Base-by-base conservation (phyloP, 1,284 basidiomycete species). In the Ustilago tritici region DNA sequence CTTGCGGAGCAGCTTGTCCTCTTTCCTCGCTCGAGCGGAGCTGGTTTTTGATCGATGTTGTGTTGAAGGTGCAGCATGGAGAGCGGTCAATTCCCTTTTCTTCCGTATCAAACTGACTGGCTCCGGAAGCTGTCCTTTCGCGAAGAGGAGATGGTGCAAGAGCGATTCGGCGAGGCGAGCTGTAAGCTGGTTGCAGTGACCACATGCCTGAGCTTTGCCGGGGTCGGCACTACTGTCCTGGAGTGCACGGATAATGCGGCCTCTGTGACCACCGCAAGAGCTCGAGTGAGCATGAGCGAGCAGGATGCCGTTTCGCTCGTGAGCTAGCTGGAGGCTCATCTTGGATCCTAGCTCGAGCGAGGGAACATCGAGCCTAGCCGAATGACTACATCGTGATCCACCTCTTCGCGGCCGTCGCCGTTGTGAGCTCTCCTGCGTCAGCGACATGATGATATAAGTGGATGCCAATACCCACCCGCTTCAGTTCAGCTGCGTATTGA, bases 61-160 rank as follows among this genome's bases (percentile, higher is more conserved):
- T 32, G 28, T 14, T 23, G 53, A 31, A 32, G 15, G 3, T 32
- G 56, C 0, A 47, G 43, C 9, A 32, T 32, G 19, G 36, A 28
- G 5, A 1, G 12, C 43, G 0, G 47, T 2, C 28, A 35, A 9
- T 11, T 56, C 49, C n/a, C 49, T 61, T 36, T 43, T 60, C 46
- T 63, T 65, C 9, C 56, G 70, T 17, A 66, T 32, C 10, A 70
- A 28, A 43, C 61, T 73, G 63, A 81, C 67, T 12, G 68, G 72
- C 36, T 71, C 66, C 31, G 78, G 73, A 7, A 80, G 58, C 55
- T 82, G 80, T 5, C 67, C 73, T 35, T 76, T 70, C 6, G 70
- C 65, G 52, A 78, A 82, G 2, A 82, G 73, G 5, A 80, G 56
- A 47, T 80, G 65, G 23, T 78, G 72, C 4, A 80, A 34, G n/a